phyloP scores from a whole-genome alignment of 148 eudicot species.

The Beta vulgaris region DNA sequence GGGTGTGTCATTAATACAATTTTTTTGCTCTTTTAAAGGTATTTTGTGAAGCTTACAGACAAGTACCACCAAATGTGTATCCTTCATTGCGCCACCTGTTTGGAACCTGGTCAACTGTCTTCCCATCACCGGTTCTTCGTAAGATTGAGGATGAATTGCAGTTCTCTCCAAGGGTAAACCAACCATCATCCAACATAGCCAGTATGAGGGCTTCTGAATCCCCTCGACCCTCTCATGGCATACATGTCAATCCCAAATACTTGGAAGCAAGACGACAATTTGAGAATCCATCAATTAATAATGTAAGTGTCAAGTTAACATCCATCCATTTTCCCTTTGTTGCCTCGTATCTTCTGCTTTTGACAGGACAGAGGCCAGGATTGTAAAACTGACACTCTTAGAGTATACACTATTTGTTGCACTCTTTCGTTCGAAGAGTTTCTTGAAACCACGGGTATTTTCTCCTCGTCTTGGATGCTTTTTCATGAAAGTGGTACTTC shows the following conservation, averaged over 20 bases:
- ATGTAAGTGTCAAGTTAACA: constrained; percentile 42
- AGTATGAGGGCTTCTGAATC: constrained; percentile 71
- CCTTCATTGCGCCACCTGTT: constrained; percentile 82
- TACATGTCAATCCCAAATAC: constrained; percentile 94
- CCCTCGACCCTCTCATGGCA: constrained; percentile 88
- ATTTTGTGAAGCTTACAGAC: constrained; percentile 74
- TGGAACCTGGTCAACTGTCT: constrained; percentile 89
- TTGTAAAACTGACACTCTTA: too few species aligned
- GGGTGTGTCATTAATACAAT: constrained; percentile 1
- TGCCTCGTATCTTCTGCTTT: background rate
- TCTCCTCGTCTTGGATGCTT: too few species aligned
- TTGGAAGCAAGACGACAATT: constrained; percentile 76
- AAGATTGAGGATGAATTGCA: constrained; percentile 70
- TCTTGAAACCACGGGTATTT: too few species aligned
- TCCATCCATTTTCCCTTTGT: constrained; percentile 1
- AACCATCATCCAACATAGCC: constrained; percentile 51
- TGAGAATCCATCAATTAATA: constrained; percentile 49
- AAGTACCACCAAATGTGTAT: constrained; percentile 64
- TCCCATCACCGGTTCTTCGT: constrained; percentile 67
- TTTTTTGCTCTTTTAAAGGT: constrained; percentile 44
- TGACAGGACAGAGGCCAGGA: background rate
- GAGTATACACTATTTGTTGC: background rate
- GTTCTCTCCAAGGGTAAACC: constrained; percentile 50
- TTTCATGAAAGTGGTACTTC: too few species aligned
- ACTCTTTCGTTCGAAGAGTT: background rate